phyloP scores from a whole-genome alignment of 192 early-diverging fungal genomes.

The Gamsiella multidivaricata region DNA sequence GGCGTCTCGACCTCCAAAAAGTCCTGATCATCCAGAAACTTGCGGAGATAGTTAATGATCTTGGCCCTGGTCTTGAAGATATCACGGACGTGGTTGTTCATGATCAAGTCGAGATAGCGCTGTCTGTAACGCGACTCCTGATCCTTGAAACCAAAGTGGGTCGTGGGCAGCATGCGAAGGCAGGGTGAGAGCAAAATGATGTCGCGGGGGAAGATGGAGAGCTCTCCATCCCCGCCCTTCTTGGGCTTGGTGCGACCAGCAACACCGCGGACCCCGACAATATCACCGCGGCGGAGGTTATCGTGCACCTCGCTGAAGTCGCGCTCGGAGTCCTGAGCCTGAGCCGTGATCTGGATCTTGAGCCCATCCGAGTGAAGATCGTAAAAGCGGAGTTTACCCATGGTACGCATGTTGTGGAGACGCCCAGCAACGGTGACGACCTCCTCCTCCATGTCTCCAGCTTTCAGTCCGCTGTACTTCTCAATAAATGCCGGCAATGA shows the following conservation, averaged over 20 bases:
- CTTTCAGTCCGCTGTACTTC: constrained; percentile 78
- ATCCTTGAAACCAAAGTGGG: constrained; percentile 95
- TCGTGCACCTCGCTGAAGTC: constrained; percentile 86
- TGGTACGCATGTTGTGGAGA: constrained; percentile 95
- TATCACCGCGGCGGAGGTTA: constrained; percentile 91
- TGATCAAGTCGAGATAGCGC: constrained; percentile 98
- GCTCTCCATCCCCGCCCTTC: constrained; percentile 76
- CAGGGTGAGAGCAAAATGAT: constrained; percentile 92
- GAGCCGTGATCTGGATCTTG: constrained; percentile 96
- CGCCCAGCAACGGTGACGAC: constrained; percentile 88
- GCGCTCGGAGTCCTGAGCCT: constrained; percentile 71
- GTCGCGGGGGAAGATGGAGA: constrained; percentile 93
- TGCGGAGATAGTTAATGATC: constrained; percentile 96
- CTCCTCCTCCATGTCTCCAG: constrained; percentile 75
- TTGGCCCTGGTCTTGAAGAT: constrained; percentile 93
- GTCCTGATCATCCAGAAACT: constrained; percentile 92
- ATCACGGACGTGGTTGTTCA: constrained; percentile 95
- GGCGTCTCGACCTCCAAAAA: constrained; percentile 99
- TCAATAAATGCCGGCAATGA: constrained; percentile 88
- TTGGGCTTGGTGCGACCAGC: constrained; percentile 90
- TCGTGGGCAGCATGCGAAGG: constrained; percentile 95
- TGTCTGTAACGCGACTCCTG: constrained; percentile 97
- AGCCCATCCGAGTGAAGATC: constrained; percentile 93
- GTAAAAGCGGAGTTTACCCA: constrained; percentile 95
- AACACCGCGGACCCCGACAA: constrained; percentile 92